These are phyloP conservation scores for Gaultheria prostrata DNA, from an alignment of 148 eudicot species.

Conservation along the genomic window DNA sequence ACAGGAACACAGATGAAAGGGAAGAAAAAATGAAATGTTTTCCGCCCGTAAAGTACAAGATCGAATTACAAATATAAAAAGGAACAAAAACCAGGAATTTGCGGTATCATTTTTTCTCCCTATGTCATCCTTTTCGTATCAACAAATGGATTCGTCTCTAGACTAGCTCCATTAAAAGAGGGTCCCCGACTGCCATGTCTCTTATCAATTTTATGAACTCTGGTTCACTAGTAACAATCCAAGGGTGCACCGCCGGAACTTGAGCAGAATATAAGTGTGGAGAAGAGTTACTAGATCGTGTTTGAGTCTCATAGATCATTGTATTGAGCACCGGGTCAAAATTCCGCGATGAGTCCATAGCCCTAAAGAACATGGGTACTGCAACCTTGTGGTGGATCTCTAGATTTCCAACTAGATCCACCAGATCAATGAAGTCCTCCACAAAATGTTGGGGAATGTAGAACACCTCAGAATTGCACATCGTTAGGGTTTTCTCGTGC, in stretches of 20 bases:
- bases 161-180: conserved; percentile 79
- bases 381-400: conserved; percentile 88
- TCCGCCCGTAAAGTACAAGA: background rate
- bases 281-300: conserved; percentile 38
- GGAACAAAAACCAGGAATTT: background rate
- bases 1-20: background rate
- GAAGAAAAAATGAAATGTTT: background rate
- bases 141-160: conserved; percentile 24
- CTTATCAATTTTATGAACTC: conserved; percentile 78
- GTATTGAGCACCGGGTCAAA: conserved; percentile 59
- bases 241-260: conserved; percentile 81
- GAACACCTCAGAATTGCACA: conserved; percentile 77
- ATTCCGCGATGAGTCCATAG: conserved; percentile 65
- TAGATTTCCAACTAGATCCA: conserved; percentile 51
- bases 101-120: background rate
- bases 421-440: conserved; percentile 59
- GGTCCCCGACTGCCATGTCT: conserved; percentile 86
- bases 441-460: conserved; percentile 64
- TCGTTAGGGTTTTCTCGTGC: conserved; percentile 32
- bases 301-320: conserved; percentile 61
- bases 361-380: conserved; percentile 71
- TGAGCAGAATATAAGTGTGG: conserved; percentile 70
- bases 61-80: background rate
- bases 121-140: background rate
- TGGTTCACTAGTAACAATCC: conserved; percentile 78